phyloP scores from a whole-genome alignment of 1,284 basidiomycete species.

The Ganoderma meredithae region DNA sequence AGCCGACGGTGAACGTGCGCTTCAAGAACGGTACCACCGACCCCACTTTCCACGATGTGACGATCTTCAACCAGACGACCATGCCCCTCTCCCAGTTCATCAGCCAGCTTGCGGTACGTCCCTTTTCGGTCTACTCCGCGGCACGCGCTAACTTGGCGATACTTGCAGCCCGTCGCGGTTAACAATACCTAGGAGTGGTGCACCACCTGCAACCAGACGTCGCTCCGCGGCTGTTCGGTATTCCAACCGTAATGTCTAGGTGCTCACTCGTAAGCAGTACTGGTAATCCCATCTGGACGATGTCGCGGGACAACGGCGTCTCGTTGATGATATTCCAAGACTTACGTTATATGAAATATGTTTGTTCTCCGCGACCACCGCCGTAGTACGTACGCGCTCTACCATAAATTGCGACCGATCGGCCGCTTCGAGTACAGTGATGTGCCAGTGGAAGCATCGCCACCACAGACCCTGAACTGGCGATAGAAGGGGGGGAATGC shows the following conservation, averaged over 20 bases:
- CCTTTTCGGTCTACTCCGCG: neutral
- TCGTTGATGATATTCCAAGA: too few relatives aligned
- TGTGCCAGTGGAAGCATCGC: neutral
- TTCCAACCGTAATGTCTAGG: slow-evolving; percentile 3
- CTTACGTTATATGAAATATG: neutral
- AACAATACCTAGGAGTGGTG: slow-evolving; percentile 47
- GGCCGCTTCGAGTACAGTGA: neutral
- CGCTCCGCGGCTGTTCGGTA: slow-evolving; percentile 22
- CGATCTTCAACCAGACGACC: slow-evolving; percentile 23
- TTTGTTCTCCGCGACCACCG: neutral
- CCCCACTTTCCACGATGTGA: slow-evolving; percentile 32
- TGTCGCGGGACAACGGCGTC: too few relatives aligned
- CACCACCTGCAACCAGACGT: slow-evolving; percentile 39
- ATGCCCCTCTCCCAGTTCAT: slow-evolving; percentile 46
- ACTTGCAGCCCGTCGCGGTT: slow-evolving; percentile 43
- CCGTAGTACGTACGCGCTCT: too few relatives aligned
- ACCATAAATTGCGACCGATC: neutral
- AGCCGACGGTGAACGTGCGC: slow-evolving; percentile 46
- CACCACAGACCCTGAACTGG: neutral
- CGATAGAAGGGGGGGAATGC: neutral
- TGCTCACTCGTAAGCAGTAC: too few relatives aligned
- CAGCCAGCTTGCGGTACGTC: slow-evolving; percentile 42
- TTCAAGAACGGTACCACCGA: slow-evolving; percentile 60
- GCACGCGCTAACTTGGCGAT: too few relatives aligned
- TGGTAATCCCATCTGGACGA: too few relatives aligned